These are phyloP conservation scores for Sideroxylon spinosum DNA, from an alignment of 179 eudicot genomes.

Conservation along the genomic window DNA sequence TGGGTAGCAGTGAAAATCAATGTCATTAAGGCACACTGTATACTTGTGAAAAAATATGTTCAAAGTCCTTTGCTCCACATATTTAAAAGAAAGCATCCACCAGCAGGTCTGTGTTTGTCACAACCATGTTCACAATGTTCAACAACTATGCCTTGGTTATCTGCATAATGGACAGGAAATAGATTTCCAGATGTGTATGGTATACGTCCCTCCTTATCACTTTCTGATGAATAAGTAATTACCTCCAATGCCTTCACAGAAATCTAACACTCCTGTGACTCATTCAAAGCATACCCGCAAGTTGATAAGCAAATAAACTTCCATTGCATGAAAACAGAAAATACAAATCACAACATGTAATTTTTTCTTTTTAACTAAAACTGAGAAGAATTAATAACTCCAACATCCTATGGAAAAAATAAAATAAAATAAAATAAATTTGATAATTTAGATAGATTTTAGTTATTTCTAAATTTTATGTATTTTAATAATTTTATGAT, in stretches of 20 bases:
- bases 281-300: conserved; percentile 48
- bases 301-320: conserved; percentile 1
- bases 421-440: no score
- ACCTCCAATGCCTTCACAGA: conserved; percentile 40
- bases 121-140: conserved; percentile 14
- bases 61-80: conserved; percentile 30
- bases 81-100: conserved; percentile 50
- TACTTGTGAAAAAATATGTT: conserved; percentile 26
- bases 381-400: neutral
- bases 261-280: conserved; percentile 38
- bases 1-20: conserved; percentile 80
- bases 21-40: conserved; percentile 37
- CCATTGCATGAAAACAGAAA: neutral
- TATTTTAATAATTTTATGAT: no score
- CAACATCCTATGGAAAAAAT: no score
- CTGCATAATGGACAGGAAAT: conserved; percentile 9
- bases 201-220: conserved; percentile 33
- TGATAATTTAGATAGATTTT: no score
- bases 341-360: neutral
- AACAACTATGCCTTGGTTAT: conserved; percentile 20
- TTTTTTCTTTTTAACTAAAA: neutral
- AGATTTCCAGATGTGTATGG: conserved; percentile 42
- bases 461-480: no score
- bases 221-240: conserved; percentile 24
- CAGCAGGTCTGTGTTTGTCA: conserved; percentile 27